A percentile compares a stretch with the other conserved stretches of the same genome.
phyloP scores from a whole-genome alignment of 805 yeast species.

The Wickerhamomyces strasburgensis region DNA sequence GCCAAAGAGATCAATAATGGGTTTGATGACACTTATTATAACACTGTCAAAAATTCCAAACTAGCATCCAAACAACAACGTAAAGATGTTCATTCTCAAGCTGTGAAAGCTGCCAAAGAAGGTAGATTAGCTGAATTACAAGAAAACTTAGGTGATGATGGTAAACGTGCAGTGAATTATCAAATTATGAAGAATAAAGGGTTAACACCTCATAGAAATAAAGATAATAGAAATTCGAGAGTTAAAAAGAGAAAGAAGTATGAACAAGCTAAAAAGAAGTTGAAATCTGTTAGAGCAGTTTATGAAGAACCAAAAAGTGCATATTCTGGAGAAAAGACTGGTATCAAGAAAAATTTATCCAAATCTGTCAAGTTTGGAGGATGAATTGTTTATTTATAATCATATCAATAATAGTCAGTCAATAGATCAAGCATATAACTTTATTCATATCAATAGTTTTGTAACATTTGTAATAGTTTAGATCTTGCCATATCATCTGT shows the following conservation, averaged over 20 bases:
- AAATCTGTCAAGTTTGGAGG: constrained; percentile 82
- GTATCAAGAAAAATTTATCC: constrained; percentile 93
- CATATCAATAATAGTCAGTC: no score
- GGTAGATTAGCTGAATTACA: constrained; percentile 78
- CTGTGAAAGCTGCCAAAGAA: constrained; percentile 74
- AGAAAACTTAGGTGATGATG: constrained; percentile 58
- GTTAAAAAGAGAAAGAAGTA: constrained; percentile 98
- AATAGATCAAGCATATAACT: no score
- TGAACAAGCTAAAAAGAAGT: constrained; percentile 90
- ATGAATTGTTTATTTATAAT: no score
- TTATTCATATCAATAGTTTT: no score
- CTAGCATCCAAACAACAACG: constrained; percentile 48
- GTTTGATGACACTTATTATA: constrained; percentile 56
- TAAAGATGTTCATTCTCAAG: constrained; percentile 59
- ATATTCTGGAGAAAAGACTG: constrained; percentile 91
- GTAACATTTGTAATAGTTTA: no score
- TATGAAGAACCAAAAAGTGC: constrained; percentile 70
- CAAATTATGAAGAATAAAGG: constrained; percentile 97
- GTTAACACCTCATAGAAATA: constrained; percentile 86
- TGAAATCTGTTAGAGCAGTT: constrained; percentile 87
- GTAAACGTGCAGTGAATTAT: constrained; percentile 91
- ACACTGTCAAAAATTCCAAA: constrained; percentile 44
- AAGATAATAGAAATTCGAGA: constrained; percentile 91
- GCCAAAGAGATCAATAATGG: constrained; percentile 39
- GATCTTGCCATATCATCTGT: not conserved